A percentile compares a stretch with the other conserved stretches of the same genome.
Evolutionary conservation across 148 eudicot species (phyloP).

Genomic region (Salicornia ramosissima): DNA sequence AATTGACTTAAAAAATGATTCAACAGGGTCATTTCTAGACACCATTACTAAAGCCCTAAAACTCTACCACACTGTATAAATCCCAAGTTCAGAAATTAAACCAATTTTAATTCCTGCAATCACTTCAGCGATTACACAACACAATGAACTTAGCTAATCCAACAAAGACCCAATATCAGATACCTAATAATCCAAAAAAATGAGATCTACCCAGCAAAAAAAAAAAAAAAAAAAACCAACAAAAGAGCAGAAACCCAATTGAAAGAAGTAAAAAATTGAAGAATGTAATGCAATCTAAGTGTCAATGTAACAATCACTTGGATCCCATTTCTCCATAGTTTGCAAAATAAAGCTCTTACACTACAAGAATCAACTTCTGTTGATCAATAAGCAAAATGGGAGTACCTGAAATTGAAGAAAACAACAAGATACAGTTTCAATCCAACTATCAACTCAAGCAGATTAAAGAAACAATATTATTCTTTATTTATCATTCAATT

Average conservation of each 20-base stretch:
- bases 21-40: conserved; percentile 63
- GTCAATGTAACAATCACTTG: not conserved
- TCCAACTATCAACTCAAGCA: not conserved
- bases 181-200: conserved; percentile 11
- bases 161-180: conserved; percentile 17
- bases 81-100: conserved; percentile 13
- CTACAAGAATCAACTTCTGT: conserved; percentile 14
- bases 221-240: conserved; percentile 2
- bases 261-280: not conserved
- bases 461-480: not conserved
- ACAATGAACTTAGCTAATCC: conserved; percentile 19
- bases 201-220: conserved; percentile 7
- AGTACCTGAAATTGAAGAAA: conserved; percentile 23
- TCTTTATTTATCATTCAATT: not conserved
- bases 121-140: conserved; percentile 19
- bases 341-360: not conserved
- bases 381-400: conserved; percentile 21
- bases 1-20: conserved; percentile 63
- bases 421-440: conserved; percentile 11
- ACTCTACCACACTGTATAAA: conserved; percentile 8
- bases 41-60: conserved; percentile 46
- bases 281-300: conserved; percentile 5
- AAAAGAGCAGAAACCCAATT: conserved; percentile 7
- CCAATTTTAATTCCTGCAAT: conserved; percentile 5
- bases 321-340: conserved; percentile 5